Evolutionary conservation across 305 asterid species (phyloP), one percentile per base, ranked within the genome.

Genomic region (Rubia occidens): DNA sequence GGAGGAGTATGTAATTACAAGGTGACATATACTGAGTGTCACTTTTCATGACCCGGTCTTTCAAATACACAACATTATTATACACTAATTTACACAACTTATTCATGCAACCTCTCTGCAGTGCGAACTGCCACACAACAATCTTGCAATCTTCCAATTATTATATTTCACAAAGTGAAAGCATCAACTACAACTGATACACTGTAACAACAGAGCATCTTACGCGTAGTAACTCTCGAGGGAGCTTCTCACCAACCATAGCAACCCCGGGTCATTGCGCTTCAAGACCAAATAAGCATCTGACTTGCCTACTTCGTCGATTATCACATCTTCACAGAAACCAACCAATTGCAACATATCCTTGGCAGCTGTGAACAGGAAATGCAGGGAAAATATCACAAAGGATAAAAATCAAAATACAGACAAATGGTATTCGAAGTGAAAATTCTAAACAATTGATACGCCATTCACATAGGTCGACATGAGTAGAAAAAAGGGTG

Each of bases 201-300:
- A 32, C 24, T 17, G 66, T 47, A 26, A 29, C 5, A 35, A 24
- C 11, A 9, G 40, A 18, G 65, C 64, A 17, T 47, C 7, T 49
- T 35, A 80, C 20, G 70, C 73, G 60, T 76, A 64, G 70, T 62
- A 70, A 11, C 77, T 70, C 80, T 91, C 93, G 2, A 94, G 88
- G 40, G 87, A 79, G 49, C 96, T 84, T 76, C 89, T 94, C 66
- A 92, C 96, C 68, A 94, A 95, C 97, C 99, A 94, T 78, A 88
- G 61, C 71, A 91, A 70, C 59, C 96, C 99, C 0, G 95, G 97
- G 72, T 94, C 97, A 64, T 87, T 83, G 75, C 96, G 78, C 80
- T 89, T 91, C 10, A 94, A 78, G 64, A 86, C 77, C 73, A 91
- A 74, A 73, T 78, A 87, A 69, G 73, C 70, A 67, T 91, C 96